A percentile compares a stretch with the other conserved stretches of the same genome.
These are phyloP conservation scores for Boletus reticulatus DNA, from an alignment of 768 basidiomycete species.

Conservation along the genomic window DNA sequence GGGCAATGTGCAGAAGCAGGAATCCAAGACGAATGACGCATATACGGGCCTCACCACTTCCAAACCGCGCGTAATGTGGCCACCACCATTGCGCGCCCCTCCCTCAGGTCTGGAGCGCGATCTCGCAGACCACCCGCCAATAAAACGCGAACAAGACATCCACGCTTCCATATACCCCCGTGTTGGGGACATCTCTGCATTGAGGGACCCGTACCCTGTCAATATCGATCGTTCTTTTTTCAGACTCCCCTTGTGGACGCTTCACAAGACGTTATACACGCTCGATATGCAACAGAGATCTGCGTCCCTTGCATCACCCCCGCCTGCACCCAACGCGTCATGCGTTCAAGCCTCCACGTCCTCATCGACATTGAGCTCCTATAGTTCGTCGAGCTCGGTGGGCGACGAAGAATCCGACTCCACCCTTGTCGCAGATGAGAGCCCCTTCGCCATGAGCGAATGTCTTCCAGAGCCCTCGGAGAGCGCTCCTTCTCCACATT, in stretches of 20 bases:
- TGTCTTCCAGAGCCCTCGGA: not conserved
- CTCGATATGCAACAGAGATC: slow-evolving; percentile 48
- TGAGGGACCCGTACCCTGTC: slow-evolving; percentile 56
- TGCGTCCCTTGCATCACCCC: not conserved
- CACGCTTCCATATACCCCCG: slow-evolving; percentile 48
- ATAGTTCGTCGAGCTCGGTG: slow-evolving; percentile 12
- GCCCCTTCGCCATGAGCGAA: slow-evolving; percentile 4
- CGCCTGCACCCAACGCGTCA: slow-evolving; percentile 15
- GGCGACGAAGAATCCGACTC: slow-evolving; percentile 48
- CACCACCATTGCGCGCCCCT: slow-evolving; percentile 20
- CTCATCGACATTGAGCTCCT: slow-evolving; percentile 18
- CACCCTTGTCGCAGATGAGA: slow-evolving; percentile 54
- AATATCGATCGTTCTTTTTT: slow-evolving; percentile 61
- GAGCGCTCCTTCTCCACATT: slow-evolving; percentile 7
- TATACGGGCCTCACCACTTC: slow-evolving; percentile 24
- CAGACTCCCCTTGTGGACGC: slow-evolving; percentile 59
- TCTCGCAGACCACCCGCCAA: slow-evolving; percentile 6
- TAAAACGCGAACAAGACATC: slow-evolving; percentile 12
- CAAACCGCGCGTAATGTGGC: not conserved
- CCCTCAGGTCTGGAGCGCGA: slow-evolving; percentile 35
- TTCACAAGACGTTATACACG: slow-evolving; percentile 64
- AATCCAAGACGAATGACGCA: slow-evolving; percentile 15
- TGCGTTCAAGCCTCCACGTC: slow-evolving; percentile 12
- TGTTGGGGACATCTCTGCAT: slow-evolving; percentile 55
- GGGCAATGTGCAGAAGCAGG: not conserved